Base-by-base conservation (phyloP, 202 grass and related monocot genomes). In the Schoenoplectus triqueter region DNA sequence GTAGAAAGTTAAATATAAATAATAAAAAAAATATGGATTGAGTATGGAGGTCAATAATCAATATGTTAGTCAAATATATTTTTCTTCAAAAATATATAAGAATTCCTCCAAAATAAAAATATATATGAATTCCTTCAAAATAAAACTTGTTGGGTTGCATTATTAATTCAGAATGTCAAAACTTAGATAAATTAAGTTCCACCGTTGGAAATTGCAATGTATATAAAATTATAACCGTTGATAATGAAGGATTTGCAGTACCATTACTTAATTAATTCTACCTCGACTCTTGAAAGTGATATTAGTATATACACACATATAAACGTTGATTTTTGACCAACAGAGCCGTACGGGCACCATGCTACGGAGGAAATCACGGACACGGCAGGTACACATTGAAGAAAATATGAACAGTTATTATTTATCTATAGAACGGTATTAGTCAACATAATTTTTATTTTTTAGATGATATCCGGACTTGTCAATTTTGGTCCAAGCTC, bases 331-430 rank as follows among this genome's bases (percentile, higher is more conserved):
- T 8, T 66, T 66, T 31, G 64, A 66, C 6, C 13, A 48, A 20
- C 7, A 20, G 55, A 76, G 20, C 49, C 49, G 49, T 55, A 56
- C 49, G 49, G 31, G 40, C 73, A 56, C 5, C 48, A 76, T 6
- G 42, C 39, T 76, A 76, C 72, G 72, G 49, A 76, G 68, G 68
- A 71, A 42, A 71, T 9, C 68, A n/a, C 41, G 42, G 71, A 31
- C 49, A 22, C 47, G 18, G 51, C 48, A 74, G 22, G 8, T 70
- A 70, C 11, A n/a, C 14, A 46, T 70, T 46, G 39, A 3, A 10
- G 19, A 31, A 66, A 13, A 57, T 59, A 59, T 59, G 3, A 15
- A 57, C 14, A 57, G 15, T 57, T 57, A 57, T 14, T 39, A 62
- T 18, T 1, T 18, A 19, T 62, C 64, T 5, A 66, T 66, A 66